These are phyloP conservation scores for Trichosporon sp. DNA, from an alignment of 1,284 basidiomycete species.

Conservation along the genomic window DNA sequence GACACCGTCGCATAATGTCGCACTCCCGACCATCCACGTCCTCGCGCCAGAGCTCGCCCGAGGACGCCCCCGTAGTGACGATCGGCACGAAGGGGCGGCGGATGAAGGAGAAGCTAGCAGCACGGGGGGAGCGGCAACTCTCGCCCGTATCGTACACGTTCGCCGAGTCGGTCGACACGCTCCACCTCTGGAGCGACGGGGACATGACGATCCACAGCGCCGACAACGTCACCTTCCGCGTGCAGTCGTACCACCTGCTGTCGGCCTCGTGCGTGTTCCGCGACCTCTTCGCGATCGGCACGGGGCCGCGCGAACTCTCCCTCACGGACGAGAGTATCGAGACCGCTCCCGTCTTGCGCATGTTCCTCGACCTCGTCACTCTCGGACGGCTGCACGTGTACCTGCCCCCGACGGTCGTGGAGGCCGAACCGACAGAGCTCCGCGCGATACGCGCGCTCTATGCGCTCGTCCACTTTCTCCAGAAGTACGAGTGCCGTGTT, in stretches of 20 bases:
- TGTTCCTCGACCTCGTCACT: slow-evolving; percentile 19
- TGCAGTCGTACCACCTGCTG: slow-evolving; percentile 7
- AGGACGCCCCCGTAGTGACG: slow-evolving; percentile 16
- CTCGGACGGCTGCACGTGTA: slow-evolving; percentile 22
- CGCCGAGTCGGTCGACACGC: neutral
- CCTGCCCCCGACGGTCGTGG: slow-evolving; percentile 10
- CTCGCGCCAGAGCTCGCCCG: slow-evolving; percentile 13
- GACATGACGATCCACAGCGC: slow-evolving; percentile 17
- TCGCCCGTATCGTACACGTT: slow-evolving; percentile 9
- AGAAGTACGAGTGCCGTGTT: slow-evolving; percentile 18
- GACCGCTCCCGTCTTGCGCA: slow-evolving; percentile 5
- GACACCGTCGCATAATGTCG: neutral
- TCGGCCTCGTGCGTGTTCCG: slow-evolving; percentile 15
- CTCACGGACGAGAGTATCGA: slow-evolving; percentile 18
- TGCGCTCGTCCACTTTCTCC: slow-evolving; percentile 16
- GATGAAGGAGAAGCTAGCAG: slow-evolving; percentile 18
- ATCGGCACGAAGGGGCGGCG: slow-evolving; percentile 7
- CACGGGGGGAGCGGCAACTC: slow-evolving; percentile 6
- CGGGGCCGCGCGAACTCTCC: slow-evolving; percentile 7
- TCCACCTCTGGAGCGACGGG: neutral
- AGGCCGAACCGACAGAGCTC: slow-evolving; percentile 29
- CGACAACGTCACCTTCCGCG: slow-evolving; percentile 17
- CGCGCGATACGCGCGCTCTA: slow-evolving; percentile 17
- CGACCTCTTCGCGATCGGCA: slow-evolving; percentile 10
- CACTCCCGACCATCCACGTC: slow-evolving; percentile 10